These are phyloP conservation scores for Hibiscus mutabilis DNA, from an alignment of 345 rosid genomes.

Conservation along the genomic window DNA sequence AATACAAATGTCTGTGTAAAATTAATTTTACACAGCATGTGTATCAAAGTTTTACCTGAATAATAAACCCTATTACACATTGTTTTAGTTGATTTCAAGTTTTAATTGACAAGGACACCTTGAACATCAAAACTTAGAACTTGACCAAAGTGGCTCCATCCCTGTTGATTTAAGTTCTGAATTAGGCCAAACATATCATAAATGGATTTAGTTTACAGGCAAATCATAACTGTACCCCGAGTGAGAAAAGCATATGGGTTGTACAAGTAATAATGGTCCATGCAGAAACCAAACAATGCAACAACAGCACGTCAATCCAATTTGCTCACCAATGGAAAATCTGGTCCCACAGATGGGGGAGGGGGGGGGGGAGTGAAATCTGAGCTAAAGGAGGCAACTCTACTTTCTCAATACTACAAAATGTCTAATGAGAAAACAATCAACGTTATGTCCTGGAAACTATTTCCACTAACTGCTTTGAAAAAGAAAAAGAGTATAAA, in stretches of 20 bases:
- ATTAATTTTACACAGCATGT: too few relatives aligned
- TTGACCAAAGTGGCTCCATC: too few relatives aligned
- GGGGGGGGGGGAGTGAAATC: background rate
- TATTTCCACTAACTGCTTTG: conserved; percentile 18
- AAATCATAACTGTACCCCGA: background rate
- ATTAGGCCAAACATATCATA: background rate
- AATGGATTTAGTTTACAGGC: background rate
- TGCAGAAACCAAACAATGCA: conserved; percentile 13
- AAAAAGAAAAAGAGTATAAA: conserved; percentile 1
- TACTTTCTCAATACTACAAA: conserved; percentile 25
- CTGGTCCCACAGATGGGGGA: background rate
- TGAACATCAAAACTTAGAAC: too few relatives aligned
- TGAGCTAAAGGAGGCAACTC: conserved; percentile 12
- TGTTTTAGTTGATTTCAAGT: too few relatives aligned
- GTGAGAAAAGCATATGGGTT: conserved; percentile 5
- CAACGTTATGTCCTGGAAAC: conserved; percentile 23
- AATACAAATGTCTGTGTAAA: too few relatives aligned
- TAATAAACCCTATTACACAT: too few relatives aligned
- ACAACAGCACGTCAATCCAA: conserved; percentile 5
- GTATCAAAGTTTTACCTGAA: too few relatives aligned
- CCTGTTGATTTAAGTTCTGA: background rate
- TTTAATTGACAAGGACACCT: too few relatives aligned
- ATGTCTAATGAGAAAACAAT: conserved; percentile 13
- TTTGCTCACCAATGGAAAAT: background rate
- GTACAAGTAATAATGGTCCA: conserved; percentile 18